A percentile compares a stretch with the other conserved stretches of the same genome.
These are phyloP conservation scores for Fusarium ambrosium DNA, from an alignment of 2,329 filamentous ascomycete species.

Conservation along the genomic window DNA sequence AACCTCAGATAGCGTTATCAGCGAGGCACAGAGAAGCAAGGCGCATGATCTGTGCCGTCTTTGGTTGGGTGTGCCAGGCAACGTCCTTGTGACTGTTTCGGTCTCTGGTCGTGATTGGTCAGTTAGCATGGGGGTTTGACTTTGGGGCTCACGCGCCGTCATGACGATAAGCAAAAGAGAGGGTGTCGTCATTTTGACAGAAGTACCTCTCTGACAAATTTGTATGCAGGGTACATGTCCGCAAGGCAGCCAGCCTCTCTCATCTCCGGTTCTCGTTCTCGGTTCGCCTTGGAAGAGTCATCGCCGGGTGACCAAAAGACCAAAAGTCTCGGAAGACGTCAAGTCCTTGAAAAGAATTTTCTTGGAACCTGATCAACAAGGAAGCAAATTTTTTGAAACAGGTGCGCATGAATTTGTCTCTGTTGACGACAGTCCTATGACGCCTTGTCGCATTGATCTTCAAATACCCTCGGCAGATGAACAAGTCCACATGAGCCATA, in stretches of 20 bases:
- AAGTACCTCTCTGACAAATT: not conserved
- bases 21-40: slow-evolving; percentile 32
- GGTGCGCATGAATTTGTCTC: slow-evolving; percentile 13
- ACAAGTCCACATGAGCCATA: not conserved
- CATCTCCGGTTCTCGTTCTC: slow-evolving; percentile 35
- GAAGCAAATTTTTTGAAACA: not conserved
- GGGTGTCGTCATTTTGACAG: slow-evolving; percentile 38
- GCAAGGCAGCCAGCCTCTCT: slow-evolving; percentile 9
- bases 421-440: not conserved
- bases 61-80: slow-evolving; percentile 18
- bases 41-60: slow-evolving; percentile 33
- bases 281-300: slow-evolving; percentile 30
- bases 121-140: slow-evolving; percentile 10
- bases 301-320: slow-evolving; percentile 29
- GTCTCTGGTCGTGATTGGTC: slow-evolving; percentile 14
- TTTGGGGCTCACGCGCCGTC: slow-evolving; percentile 19
- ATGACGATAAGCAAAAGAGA: slow-evolving; percentile 36
- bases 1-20: slow-evolving; percentile 26
- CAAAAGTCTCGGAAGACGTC: not conserved
- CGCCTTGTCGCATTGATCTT: slow-evolving; percentile 9
- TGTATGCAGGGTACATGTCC: slow-evolving; percentile 3
- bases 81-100: slow-evolving; percentile 29
- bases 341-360: not conserved
- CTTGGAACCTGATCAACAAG: not conserved
- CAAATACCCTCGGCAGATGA: slow-evolving; percentile 22